Evolutionary conservation across 2,329 filamentous ascomycete species (phyloP), one percentile per base, ranked within the genome.

Genomic region (Colletotrichum sidae): DNA sequence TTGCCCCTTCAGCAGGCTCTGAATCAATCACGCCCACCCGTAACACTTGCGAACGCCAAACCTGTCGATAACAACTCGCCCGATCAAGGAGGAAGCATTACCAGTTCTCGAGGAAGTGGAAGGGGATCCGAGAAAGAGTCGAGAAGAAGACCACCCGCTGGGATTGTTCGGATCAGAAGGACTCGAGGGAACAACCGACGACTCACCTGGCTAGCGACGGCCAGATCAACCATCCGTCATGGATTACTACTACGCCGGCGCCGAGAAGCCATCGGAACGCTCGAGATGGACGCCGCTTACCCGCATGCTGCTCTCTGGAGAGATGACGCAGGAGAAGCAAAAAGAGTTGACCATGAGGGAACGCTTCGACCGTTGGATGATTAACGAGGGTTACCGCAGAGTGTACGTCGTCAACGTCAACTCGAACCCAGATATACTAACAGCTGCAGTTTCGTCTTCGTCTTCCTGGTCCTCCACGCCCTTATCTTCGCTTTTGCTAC

Each of bases 341-440:
- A 89, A 88, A 74, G 85, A 89, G 61, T 80, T 95, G 71, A 88
- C 87, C 33, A 78, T 86, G 68, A 86, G 87, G 73, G 91, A 95
- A 76, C 91, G 87, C 75, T 91, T 95, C 74, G 90, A 94, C 77
- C 84, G 89, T 70, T 96, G 92, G 92, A 94, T 96, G 92, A 90
- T 95, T 67, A 95, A 95, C 75, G 92, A 95, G 76, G 92, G 92
- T 67, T 94, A 93, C 76, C 86, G 91, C 75, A 84, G 91, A 87
- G 84, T 95, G 88, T 93, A 83, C 62, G 90, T 86, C 34, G 38
- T 9, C 35, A 11, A 17, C 53, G 11, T 17, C n/a, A 25, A 25
- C 10, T 49, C 13, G 6, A 3, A 8, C 10, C 55, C 57, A 69
- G n/a, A 7, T 8, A 39, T 49, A 65, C 68, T 72, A 53, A 71